Conservation (phyloP, 148 eudicot genomes). For the Diospyros lotus region DNA sequence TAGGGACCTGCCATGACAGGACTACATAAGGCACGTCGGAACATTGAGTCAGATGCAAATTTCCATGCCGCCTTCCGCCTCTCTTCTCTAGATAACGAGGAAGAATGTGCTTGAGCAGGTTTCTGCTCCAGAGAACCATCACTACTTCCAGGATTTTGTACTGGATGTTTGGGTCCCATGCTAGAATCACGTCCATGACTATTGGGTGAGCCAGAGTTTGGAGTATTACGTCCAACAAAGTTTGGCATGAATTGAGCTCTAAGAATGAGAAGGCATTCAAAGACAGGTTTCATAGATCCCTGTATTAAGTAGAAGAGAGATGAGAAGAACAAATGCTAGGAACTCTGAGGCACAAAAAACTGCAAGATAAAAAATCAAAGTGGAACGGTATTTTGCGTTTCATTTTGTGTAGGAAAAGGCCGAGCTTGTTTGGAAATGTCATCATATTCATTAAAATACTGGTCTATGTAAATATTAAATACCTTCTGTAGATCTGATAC, state of each 20-base stretch:
- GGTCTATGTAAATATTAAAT: conserved; percentile 3
- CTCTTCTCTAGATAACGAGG: conserved; percentile 40
- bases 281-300: conserved; percentile 82
- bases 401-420: background rate
- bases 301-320: conserved; percentile 25
- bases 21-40: conserved; percentile 40
- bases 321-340: background rate
- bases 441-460: background rate
- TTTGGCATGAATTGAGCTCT: conserved; percentile 48
- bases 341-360: background rate
- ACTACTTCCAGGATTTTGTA: conserved; percentile 13
- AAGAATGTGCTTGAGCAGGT: conserved; percentile 14
- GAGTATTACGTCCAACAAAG: conserved; percentile 23
- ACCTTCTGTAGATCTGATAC: conserved; percentile 79
- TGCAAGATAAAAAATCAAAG: background rate
- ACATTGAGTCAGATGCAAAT: conserved; percentile 36
- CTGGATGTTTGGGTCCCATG: conserved; percentile 18
- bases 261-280: conserved; percentile 78
- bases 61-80: conserved; percentile 35
- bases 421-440: background rate
- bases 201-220: conserved; percentile 13
- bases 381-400: background rate
- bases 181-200: conserved; percentile 20
- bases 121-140: conserved; percentile 15
- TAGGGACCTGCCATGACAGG: conserved; percentile 51